Base-by-base conservation (phyloP, 345 rosid genomes). In the Pistacia atlantica region DNA sequence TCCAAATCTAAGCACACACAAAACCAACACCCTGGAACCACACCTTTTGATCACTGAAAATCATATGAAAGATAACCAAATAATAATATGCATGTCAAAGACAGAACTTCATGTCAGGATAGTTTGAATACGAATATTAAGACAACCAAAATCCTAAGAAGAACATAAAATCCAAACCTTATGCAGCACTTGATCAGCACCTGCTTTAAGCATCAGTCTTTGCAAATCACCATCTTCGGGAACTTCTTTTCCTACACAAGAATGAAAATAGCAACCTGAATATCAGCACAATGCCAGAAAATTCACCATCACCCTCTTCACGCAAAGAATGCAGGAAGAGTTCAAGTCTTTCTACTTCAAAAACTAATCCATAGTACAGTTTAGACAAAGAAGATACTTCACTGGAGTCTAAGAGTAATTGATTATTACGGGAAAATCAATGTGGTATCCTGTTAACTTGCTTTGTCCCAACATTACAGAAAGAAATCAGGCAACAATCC, bases 151-250 rank as follows among this genome's bases (percentile, higher is more conserved):
- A 65, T 56, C 48, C 46, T 61, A 69, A 68, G 37, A 67, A 55
- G 73, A 72, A 7, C 33, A 58, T 12, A 57, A 84, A 80, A 60
- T 72, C 65, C 93, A 80, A 84, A 95, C 98, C 98, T 95, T 92
- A 76, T 84, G 83, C 65, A 95, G 79, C 73, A 88, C 84, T 78
- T 90, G 92, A 84, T 92, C 97, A 84, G 92, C 88, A 73, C 83
- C 83, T 60, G 94, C 89, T 77, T 71, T 70, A 76, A 90, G 85
- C 88, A 90, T 87, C 79, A 64, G 68, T 78, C 90, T 89, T 82
- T 84, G 91, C 69, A 80, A 78, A 78, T 81, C 81, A 48, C 37
- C 80, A 55, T 70, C 92, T 61, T 86, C 86, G 73, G 90, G 88
- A 79, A 95, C 73, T 76, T 92, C 93, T 74, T 91, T 90, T 79